Base-by-base conservation (phyloP, 2,329 filamentous ascomycete genomes). In the Rhynchosporium graminicola region DNA sequence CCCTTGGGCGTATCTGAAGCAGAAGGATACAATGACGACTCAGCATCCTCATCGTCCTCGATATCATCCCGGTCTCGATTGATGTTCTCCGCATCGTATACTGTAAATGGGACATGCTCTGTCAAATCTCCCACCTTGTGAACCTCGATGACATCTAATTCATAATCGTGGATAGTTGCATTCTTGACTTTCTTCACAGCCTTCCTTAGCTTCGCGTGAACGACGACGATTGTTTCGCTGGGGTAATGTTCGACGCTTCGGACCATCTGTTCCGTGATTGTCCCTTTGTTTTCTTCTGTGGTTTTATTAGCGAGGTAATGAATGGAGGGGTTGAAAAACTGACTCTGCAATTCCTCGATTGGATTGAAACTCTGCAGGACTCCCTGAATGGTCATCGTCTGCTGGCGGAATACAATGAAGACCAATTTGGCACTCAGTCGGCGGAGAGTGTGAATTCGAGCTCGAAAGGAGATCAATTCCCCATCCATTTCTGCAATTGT, bases 161-260 rank as follows among this genome's bases (percentile, higher is more conserved):
- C 93, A 42, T 93, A 79, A 62, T 89, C 82, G 69, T 91, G 87
- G 66, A 94, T 85, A 3, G 87, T 87, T 36, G 90, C 89, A 45
- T 91, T 88, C 67, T 88, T 86, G 62, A 97, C 83, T 45, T 87
- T 84, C 69, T 92, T 86, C 6, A 89, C 86, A 0, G 92, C 89
- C 65, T 83, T 81, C 71, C 92, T 89, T 3, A 97, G 77, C 1
- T 83, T 83, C 63, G 91, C 93, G 58, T 83, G 86, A 61, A 96
- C 86, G 62, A 90, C 84, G 4, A 97, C 86, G 57, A 97, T 83
- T 7, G 87, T 89, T 73, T 96, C 93, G 5, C 87, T 80, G 60
- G 88, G 87, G 51, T 97, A 80, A 73, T 91, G 91, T 76, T 96
- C 90, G 2, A 91, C 90, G 90, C 92, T 96, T 72, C 90, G 88